phyloP scores from a whole-genome alignment of 2,329 filamentous ascomycete genomes.

The Trichoderma guizhouense region DNA sequence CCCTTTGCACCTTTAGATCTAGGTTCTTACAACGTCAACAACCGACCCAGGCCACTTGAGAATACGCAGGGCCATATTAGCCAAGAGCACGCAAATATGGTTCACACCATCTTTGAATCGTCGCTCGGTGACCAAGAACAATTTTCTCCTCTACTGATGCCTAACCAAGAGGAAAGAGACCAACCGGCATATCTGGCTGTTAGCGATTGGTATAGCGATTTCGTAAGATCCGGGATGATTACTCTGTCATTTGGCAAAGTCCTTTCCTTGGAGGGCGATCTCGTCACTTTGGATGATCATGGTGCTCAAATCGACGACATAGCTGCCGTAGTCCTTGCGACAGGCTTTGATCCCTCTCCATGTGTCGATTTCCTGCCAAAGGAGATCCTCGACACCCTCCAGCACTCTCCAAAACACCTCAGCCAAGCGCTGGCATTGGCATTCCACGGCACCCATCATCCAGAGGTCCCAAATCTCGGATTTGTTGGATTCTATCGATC shows the following conservation, averaged over 20 bases:
- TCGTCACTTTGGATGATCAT: conserved; percentile 32
- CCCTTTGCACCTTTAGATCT: conserved; percentile 72
- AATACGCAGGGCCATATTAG: conserved; percentile 65
- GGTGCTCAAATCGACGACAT: conserved; percentile 49
- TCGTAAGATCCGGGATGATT: conserved; percentile 65
- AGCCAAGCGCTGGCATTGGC: conserved; percentile 64
- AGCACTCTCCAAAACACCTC: conserved; percentile 52
- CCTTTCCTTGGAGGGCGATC: conserved; percentile 33
- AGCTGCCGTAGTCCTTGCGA: conserved; percentile 68
- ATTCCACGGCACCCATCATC: conserved; percentile 63
- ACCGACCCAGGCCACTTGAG: conserved; percentile 55
- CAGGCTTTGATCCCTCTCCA: conserved; percentile 65
- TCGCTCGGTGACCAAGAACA: conserved; percentile 54
- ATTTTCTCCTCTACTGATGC: conserved; percentile 42
- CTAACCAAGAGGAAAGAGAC: conserved; percentile 39
- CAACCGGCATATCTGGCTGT: conserved; percentile 65
- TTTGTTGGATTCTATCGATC: conserved; percentile 84
- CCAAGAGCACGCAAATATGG: conserved; percentile 51
- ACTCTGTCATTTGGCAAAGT: conserved; percentile 47
- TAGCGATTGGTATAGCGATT: conserved; percentile 69
- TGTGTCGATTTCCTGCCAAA: conserved; percentile 63
- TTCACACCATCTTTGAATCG: conserved; percentile 49
- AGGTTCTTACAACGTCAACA: conserved; percentile 65
- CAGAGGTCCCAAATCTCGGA: conserved; percentile 60
- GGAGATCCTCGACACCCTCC: conserved; percentile 53